A percentile compares a stretch with the other conserved stretches of the same genome.
These are phyloP conservation scores for Soucietia sequanensis DNA, from an alignment of 805 yeast genomes.

Conservation along the genomic window DNA sequence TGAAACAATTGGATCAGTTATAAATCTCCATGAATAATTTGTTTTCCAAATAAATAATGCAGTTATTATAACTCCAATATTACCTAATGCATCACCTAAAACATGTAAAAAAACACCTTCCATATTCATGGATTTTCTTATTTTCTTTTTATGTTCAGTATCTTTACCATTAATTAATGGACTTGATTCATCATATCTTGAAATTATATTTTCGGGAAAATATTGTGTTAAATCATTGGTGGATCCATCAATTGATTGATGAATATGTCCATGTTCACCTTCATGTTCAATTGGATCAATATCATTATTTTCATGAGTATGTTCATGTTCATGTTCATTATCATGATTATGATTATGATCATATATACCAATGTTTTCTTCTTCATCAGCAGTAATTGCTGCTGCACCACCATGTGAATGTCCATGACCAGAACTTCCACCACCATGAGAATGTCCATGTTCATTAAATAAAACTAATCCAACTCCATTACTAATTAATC, in stretches of 20 bases:
- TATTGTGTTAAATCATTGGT: slow-evolving; percentile 31
- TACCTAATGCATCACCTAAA: slow-evolving; percentile 93
- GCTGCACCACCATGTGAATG: slow-evolving; percentile 42
- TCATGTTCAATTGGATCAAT: background rate
- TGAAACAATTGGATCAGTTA: slow-evolving; percentile 84
- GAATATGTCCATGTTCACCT: slow-evolving; percentile 1
- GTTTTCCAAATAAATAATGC: slow-evolving; percentile 95
- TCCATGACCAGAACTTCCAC: slow-evolving; percentile 47
- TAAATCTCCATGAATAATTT: slow-evolving; percentile 81
- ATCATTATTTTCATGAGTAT: slow-evolving; percentile 17
- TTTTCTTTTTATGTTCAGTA: slow-evolving; percentile 14
- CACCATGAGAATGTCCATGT: slow-evolving; percentile 47
- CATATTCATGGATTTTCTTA: slow-evolving; percentile 81
- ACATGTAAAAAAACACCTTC: slow-evolving; percentile 96
- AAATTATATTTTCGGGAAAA: slow-evolving; percentile 49
- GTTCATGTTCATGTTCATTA: slow-evolving; percentile 39
- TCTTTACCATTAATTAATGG: slow-evolving; percentile 24
- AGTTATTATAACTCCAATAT: slow-evolving; percentile 85
- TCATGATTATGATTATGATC: slow-evolving; percentile 2
- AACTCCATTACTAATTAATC: slow-evolving; percentile 75
- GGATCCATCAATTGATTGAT: slow-evolving; percentile 18
- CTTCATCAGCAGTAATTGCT: slow-evolving; percentile 2
- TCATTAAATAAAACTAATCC: slow-evolving; percentile 91
- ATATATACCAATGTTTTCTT: slow-evolving; percentile 1
- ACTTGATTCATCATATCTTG: slow-evolving; percentile 36